Evolutionary conservation across 2,329 filamentous ascomycete genomes (phyloP).

Genomic region (Aspergillus melleus): DNA sequence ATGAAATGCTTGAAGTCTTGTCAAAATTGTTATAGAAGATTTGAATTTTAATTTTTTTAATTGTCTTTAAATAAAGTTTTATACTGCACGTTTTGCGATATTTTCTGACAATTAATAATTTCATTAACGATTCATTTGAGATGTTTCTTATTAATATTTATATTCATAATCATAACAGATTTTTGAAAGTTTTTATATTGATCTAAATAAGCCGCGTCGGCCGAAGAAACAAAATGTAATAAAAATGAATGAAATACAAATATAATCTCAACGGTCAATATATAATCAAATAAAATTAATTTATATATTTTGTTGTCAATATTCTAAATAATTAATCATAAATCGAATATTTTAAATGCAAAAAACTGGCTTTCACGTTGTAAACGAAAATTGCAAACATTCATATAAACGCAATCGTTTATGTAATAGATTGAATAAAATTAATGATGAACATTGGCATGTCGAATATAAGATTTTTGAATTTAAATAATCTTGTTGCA

Average conservation of each 20-base stretch:
- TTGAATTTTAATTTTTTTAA: not conserved
- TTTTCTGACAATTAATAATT: not conserved
- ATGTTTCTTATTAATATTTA: not conserved
- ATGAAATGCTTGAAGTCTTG: not conserved
- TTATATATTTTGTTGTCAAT: not conserved
- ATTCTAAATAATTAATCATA: not conserved
- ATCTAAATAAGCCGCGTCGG: not conserved
- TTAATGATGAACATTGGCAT: not conserved
- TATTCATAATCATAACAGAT: not conserved
- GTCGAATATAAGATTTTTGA: not conserved
- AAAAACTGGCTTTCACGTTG: not conserved
- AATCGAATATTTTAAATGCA: not conserved
- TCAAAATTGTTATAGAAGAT: not conserved
- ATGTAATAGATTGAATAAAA: not conserved
- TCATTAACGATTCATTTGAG: not conserved
- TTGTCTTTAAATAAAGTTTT: not conserved
- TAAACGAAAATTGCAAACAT: not conserved
- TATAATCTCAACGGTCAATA: not conserved
- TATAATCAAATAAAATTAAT: not conserved
- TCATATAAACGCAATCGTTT: not conserved
- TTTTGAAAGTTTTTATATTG: not conserved
- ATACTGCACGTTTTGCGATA: not conserved
- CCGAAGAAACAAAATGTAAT: not conserved
- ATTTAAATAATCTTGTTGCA: not conserved
- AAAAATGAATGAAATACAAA: not conserved